A percentile compares a stretch with the other conserved stretches of the same genome.
Evolutionary conservation across 352 stramenopile genomes (phyloP).

Genomic region (Phytopythium delawarense): DNA sequence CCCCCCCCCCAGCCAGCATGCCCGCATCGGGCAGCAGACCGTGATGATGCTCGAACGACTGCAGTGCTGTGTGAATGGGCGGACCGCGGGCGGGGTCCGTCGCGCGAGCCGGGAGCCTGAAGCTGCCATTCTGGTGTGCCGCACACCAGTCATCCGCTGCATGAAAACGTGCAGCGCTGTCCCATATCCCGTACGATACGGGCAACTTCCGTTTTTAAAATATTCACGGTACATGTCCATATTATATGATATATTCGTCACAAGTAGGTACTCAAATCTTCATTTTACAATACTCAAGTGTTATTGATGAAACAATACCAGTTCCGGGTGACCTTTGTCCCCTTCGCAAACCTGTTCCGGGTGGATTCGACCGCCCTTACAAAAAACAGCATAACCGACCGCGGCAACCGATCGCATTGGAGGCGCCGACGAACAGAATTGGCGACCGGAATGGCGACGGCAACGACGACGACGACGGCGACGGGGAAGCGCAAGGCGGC

Average conservation of each 20-base stretch:
- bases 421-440: too few relatives aligned
- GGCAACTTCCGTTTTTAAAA: too few relatives aligned
- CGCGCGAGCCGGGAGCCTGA: not conserved
- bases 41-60: not conserved
- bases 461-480: constrained; percentile 17
- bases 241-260: not conserved
- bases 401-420: too few relatives aligned
- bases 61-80: not conserved
- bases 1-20: too few relatives aligned
- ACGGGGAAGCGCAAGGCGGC: constrained; percentile 52
- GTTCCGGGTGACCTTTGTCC: not conserved
- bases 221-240: not conserved
- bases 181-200: too few relatives aligned
- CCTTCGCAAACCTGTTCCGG: not conserved
- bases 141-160: not conserved
- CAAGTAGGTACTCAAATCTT: too few relatives aligned
- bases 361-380: not conserved
- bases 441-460: not conserved
- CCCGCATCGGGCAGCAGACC: too few relatives aligned
- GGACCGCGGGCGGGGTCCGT: too few relatives aligned
- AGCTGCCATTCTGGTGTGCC: not conserved
- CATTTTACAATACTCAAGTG: not conserved
- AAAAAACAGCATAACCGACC: too few relatives aligned
- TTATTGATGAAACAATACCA: too few relatives aligned
- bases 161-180: constrained; percentile 1